Evolutionary conservation across 305 asterid species (phyloP), one percentile per base, ranked within the genome.

Genomic region (Coffea humblotiana): DNA sequence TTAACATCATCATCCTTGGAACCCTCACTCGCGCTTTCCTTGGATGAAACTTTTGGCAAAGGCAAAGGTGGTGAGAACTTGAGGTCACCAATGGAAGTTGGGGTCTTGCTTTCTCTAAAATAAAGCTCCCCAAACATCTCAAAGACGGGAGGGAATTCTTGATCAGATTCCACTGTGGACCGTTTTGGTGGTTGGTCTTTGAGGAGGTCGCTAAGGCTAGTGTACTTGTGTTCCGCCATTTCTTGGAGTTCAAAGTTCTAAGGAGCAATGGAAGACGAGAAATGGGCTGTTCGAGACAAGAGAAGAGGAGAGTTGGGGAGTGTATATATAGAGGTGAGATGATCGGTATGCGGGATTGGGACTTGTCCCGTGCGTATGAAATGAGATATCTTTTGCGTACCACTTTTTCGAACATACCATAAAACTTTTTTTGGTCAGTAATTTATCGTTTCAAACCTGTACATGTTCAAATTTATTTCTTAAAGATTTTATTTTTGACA

Each of bases 91-190:
- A 82, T 40, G 64, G 79, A 77, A 11, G 60, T 32, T 6, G 43
- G 10, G 16, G 60, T 48, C 10, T 47, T 2, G 5, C 52, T 81
- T 81, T 81, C 81, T 71, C 67, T 72, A 65, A 81, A 71, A 52
- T 56, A 81, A 71, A 81, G 81, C 43, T 81, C 84, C 60, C 78
- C 80, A 71, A 81, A 76, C 72, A 81, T 61, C 21, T 81, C 84
- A n/a, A 61, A 60, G 29, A 71, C 77, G 7, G 37, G 73, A 51
- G 78, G 68, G 29, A 12, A 47, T 54, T 71, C 63, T 21, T 51
- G 71, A 1, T 45, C 69, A 67, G 67, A 61, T 10, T n/a, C 67
- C 35, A 3, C 11, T 61, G 16, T 61, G 6, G 11, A 6, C 15
- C 1, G 67, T 0, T 27, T 29, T 18, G 71, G 25, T 14, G 43